Evolutionary conservation across 768 basidiomycete species (phyloP), one percentile per base, ranked within the genome.

Genomic region (Gloeostereum incarnatum): DNA sequence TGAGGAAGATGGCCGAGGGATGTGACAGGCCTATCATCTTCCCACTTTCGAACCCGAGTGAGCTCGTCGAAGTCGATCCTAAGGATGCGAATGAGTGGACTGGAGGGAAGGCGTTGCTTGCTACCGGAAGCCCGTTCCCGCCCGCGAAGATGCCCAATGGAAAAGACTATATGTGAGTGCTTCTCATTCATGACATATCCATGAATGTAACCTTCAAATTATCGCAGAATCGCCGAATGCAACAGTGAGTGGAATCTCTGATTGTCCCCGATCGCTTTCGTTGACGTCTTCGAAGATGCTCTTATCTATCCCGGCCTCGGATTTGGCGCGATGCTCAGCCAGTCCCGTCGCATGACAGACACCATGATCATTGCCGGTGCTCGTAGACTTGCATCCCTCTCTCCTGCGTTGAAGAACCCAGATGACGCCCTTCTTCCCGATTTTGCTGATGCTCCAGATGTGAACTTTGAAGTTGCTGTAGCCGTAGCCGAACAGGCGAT

Each of bases 281-380:
- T 24, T 25, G 2, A 20, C 31, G 8, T 16, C 22, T 32, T 17
- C 25, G 8, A 29, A 76, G 73, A 86, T 49, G 81, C 82, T 0
- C 65, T 90, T 5, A 81, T 91, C 35, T 91, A 89, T 56, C 88
- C 89, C 3, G 90, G 86, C 18, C 71, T 92, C 22, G 88, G 87
- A 5, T 78, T 86, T 43, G 89, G 89, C 24, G 71, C 84, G 26
- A 77, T 91, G 49, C 62, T 89, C 18, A 63, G 76, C 7, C 63
- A 78, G 42, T 76, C 84, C 0, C 65, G 71, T 4, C 58, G 52
- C 6, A 67, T 93, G 48, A 80, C 84, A 1, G 85, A 90, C 55
- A 73, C 68, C n/a, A 91, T 93, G 90, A 83, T 93, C 54, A 78
- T 89, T 27, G 82, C 82, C 2, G 89, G 84, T 6, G 77, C 86